Evolutionary conservation across 129 eudicot species (phyloP), one percentile per base, ranked within the genome.

Genomic region (Solidago caesia): DNA sequence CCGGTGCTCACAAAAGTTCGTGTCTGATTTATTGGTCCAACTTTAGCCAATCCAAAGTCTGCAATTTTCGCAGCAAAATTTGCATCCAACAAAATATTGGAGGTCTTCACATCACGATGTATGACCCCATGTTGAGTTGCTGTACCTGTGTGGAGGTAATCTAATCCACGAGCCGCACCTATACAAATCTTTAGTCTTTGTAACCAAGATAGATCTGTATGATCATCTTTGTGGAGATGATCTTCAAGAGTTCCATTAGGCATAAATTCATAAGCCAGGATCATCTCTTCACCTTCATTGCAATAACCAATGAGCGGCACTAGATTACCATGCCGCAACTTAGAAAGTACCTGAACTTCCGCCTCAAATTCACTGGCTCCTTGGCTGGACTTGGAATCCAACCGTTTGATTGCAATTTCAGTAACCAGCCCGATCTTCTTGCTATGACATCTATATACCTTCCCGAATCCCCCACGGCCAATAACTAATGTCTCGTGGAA

Each of bases 91-190:
- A 57, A 57, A 15, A 57, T 16, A 7, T n/a, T 14, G 29, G 63
- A 57, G 9, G 63, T 16, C 64, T 86, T 86, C 49, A 86, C 82
- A 71, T 86, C 91, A 0, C 91, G 82, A 58, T 83, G 88, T 60
- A 83, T 86, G 15, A 86, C 75, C 56, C 84, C 79, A 16, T 68
- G 77, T 47, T 75, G 52, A 8, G 73, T 76, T n/a, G 82, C 67
- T 12, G 72, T 74, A 33, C 87, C 82, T 0, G 84, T 77, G 75
- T 86, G 91, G 62, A 83, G 91, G 72, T 80, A 86, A 42, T 83
- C 86, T 16, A 86, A 70, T 4, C 88, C 91, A 25, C 83, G 84
- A 46, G 92, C 92, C 8, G 83, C 79, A 0, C 92, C 92, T 45
- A 87, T 46, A 61, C 83, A 80, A 44, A 87, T 80, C 16, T 48